Conservation (phyloP, 2,329 filamentous ascomycete genomes). For the Triangularia setosa region DNA sequence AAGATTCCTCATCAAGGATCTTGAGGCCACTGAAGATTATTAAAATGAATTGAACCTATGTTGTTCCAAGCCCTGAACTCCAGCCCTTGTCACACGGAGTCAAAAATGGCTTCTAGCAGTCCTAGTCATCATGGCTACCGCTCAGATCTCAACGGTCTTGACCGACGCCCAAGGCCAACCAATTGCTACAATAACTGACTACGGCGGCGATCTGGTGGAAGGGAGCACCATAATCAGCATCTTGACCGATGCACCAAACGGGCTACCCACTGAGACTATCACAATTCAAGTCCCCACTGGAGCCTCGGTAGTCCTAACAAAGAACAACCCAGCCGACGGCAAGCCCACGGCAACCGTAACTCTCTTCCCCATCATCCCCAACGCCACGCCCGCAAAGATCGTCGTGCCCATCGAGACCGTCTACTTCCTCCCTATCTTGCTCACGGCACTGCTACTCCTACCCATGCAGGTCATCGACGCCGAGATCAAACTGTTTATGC, state of each 20-base stretch:
- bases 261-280: no score
- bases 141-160: neutral
- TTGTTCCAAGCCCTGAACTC: no score
- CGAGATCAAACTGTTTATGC: constrained; percentile 5
- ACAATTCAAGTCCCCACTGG: neutral
- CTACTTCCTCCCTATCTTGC: constrained; percentile 9
- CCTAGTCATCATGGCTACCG: neutral
- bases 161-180: neutral
- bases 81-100: no score
- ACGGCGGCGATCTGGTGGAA: neutral
- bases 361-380: constrained; percentile 4
- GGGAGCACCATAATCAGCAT: neutral
- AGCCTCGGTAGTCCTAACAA: neutral
- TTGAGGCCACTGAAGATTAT: no score
- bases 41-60: no score
- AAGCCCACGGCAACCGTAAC: constrained; percentile 1
- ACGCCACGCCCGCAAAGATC: neutral
- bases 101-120: neutral
- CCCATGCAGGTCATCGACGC: constrained; percentile 8
- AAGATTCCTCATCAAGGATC: no score
- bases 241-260: neutral
- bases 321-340: neutral
- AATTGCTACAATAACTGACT: neutral
- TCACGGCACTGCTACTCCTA: neutral
- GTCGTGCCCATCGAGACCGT: neutral